Conservation (phyloP, 2,329 filamentous ascomycete species). For the Sporothrix protearum region DNA sequence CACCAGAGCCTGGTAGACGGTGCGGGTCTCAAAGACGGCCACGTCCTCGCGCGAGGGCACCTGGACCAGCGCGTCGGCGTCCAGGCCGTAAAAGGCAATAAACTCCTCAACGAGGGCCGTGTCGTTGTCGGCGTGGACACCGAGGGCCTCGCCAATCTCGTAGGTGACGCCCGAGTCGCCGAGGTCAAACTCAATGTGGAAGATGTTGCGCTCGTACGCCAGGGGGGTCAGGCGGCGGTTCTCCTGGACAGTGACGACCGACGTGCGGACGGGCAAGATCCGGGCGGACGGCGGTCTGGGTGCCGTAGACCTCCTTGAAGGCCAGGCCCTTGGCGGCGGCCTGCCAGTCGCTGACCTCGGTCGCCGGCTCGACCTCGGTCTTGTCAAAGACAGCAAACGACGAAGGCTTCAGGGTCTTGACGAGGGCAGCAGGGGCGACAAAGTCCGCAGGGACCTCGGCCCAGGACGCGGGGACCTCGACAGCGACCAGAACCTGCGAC, state of each 20-base stretch:
- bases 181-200: constrained; percentile 98
- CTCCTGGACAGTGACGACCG: constrained; percentile 86
- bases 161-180: constrained; percentile 88
- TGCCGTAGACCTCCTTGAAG: constrained; percentile 93
- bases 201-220: constrained; percentile 97
- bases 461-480: constrained; percentile 80
- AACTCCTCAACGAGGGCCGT: constrained; percentile 73
- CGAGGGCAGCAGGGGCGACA: constrained; percentile 48
- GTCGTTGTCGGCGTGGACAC: constrained; percentile 94
- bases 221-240: constrained; percentile 85
- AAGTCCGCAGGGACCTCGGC: constrained; percentile 62
- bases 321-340: constrained; percentile 78
- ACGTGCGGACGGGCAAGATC: constrained; percentile 85
- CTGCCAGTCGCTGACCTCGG: constrained; percentile 71
- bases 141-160: constrained; percentile 94
- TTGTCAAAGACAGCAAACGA: constrained; percentile 82
- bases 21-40: constrained; percentile 75
- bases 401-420: constrained; percentile 65
- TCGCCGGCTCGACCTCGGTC: constrained; percentile 63
- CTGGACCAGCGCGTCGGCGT: constrained; percentile 81
- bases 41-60: constrained; percentile 80
- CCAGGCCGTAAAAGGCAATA: constrained; percentile 83
- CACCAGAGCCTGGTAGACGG: constrained; percentile 83
- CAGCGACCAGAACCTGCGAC: constrained; percentile 63
- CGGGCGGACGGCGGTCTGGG: constrained; percentile 69